phyloP scores from a whole-genome alignment of 2,329 filamentous ascomycete species.

The Scedosporium apiospermum region DNA sequence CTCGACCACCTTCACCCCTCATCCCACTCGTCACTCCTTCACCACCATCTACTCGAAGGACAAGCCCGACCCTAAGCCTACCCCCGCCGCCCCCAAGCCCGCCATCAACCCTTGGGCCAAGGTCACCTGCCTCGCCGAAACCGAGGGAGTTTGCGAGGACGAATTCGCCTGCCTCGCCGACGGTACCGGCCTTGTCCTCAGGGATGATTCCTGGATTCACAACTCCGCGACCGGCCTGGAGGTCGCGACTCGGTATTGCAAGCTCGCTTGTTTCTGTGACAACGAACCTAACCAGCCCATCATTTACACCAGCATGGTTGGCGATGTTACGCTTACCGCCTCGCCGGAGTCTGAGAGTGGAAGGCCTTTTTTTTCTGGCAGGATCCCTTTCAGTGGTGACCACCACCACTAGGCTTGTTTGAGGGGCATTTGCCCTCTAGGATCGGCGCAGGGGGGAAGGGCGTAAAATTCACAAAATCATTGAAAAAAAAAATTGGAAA shows the following conservation, averaged over 20 bases:
- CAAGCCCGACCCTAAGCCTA: not conserved
- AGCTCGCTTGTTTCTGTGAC: not conserved
- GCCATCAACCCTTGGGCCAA: not conserved
- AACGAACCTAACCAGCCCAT: not conserved
- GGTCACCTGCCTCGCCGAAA: not conserved
- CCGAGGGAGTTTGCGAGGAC: not conserved
- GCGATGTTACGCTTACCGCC: not conserved
- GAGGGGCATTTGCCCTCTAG: not conserved
- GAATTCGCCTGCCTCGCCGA: not conserved
- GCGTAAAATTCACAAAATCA: not conserved
- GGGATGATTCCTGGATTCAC: not conserved
- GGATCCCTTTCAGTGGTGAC: not conserved
- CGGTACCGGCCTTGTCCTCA: not conserved
- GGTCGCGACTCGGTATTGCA: not conserved
- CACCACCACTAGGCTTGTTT: not conserved
- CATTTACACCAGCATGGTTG: not conserved
- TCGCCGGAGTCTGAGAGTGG: not conserved
- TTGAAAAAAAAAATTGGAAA: not conserved
- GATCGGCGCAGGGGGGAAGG: not conserved
- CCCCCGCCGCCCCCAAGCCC: not conserved
- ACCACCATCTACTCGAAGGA: not conserved
- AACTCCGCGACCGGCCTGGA: not conserved
- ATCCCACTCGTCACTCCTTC: not conserved
- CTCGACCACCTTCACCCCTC: not conserved
- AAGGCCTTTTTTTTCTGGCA: not conserved